Base-by-base conservation (phyloP, 73 alveolate species). In the Tetrahymena borealis region DNA sequence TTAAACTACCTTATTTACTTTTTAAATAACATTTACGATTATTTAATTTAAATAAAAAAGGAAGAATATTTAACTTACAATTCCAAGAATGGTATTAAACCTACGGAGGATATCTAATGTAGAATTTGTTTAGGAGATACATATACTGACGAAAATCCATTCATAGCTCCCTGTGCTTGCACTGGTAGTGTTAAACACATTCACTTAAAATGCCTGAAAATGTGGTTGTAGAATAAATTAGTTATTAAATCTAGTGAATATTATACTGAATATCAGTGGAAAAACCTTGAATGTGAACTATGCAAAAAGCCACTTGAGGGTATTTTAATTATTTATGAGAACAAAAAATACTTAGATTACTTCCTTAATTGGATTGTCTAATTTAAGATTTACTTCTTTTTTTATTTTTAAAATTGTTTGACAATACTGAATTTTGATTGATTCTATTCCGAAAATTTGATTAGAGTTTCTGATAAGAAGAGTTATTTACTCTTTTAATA, bases 261-360 rank as follows among this genome's bases (percentile, higher is more conserved):
- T 39, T 91, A 79, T 11, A 93, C 95, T 38, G 32, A 79, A 13
- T 93, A 93, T 85, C 79, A 93, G 40, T 93, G 95, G 95, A 93
- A 93, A 40, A 93, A 90, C 39, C 40, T 93, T 90, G 91, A 90
- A 85, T 93, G 95, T 79, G 95, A 93, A 36, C 32, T 93, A 38
- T 93, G 95, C 91, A 93, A 93, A 40, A n/a, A 40, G 7, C 78
- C 40, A 28, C 79, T 39, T 39, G 39, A 93, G 79, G 78, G 93
- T 93, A 85, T 18, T 13, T 60, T n/a, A 41, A 18, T 41, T 7
- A 41, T 11, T 41, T 18, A 41, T 18, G 3, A 18, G 0, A 12
- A 10, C 20, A 4, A 11, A 7, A 10, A 7, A 7, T 41, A 2
- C 0, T 41, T 41, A 41, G 33, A 18, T 41, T 41, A 41, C 78